A percentile compares a stretch with the other conserved stretches of the same genome.
Evolutionary conservation across 805 yeast genomes (phyloP).

Genomic region (Suhomyces emberorum): DNA sequence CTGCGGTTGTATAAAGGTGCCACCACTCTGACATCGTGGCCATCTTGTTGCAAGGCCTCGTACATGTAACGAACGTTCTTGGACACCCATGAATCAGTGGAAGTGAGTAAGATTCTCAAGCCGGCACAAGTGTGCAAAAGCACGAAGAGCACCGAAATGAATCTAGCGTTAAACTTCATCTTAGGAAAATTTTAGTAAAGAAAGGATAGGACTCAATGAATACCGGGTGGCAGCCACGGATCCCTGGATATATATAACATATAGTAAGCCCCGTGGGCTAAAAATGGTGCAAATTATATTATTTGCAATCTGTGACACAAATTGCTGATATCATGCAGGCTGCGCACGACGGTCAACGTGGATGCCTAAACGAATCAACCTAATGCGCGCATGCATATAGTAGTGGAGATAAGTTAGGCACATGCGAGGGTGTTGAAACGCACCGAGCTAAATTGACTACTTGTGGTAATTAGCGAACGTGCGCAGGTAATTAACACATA

Average conservation of each 20-base stretch:
- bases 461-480: too few species aligned
- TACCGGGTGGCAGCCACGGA: background rate
- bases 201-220: background rate
- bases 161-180: background rate
- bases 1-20: conserved; percentile 26
- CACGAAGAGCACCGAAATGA: conserved; percentile 1
- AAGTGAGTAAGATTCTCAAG: conserved; percentile 21
- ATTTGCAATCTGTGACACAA: background rate
- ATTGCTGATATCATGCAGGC: background rate
- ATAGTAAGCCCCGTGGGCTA: conserved; percentile 1
- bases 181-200: background rate
- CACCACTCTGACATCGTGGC: conserved; percentile 31
- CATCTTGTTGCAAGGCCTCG: conserved; percentile 20
- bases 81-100: conserved; percentile 38
- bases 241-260: background rate
- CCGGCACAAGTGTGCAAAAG: conserved; percentile 1
- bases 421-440: too few species aligned
- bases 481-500: too few species aligned
- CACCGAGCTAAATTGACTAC: too few species aligned
- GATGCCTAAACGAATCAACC: background rate
- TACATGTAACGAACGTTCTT: conserved; percentile 30
- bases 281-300: background rate
- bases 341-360: background rate
- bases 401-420: too few species aligned
- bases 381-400: too few species aligned